Evolutionary conservation across 768 basidiomycete species (phyloP), one percentile per base, ranked within the genome.

Genomic region (Tricholoma matsutake): DNA sequence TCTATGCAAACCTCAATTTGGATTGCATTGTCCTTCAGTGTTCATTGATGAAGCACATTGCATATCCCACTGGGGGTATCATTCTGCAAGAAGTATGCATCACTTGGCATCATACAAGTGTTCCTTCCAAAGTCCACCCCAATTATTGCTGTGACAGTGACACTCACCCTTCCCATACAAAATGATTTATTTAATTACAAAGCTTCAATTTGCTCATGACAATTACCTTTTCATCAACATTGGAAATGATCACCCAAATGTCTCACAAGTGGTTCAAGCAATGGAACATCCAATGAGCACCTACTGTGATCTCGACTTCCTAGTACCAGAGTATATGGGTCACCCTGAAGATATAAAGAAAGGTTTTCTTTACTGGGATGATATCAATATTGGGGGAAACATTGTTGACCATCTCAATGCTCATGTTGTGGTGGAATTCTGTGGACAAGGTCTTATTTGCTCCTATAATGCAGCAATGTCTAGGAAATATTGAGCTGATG

Each of bases 181-280:
- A 8, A 60, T 0, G 75, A 78, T 53, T 34, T 77, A 3, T 49
- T n/a, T n/a, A n/a, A n/a, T 74, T 1, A 13, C 10, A 4, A 73
- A 71, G 54, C 70, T 76, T 0, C 68, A 71, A 37, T 69, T 73
- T 43, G 29, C 64, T 16, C 47, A 55, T 2, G 49, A 60, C 3
- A 39, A 16, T 39, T 71, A 62, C 43, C 10, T 66, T 1, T 41
- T 65, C 58, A 32, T 71, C 25, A 67, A 72, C 52, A 41, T 69
- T 16, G 73, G 75, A 5, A 78, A 78, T 62, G 73, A 76, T 49
- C 71, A 73, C 0, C 51, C 66, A 0, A 76, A 75, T 63, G 73
- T 77, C 11, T 71, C 76, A 1, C 31, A 73, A 0, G 66, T 77
- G 3, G 69, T 78, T 6, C 75, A 76, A 4, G 70, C 66, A 11